A percentile compares a stretch with the other conserved stretches of the same genome.
phyloP scores from a whole-genome alignment of 495 filamentous ascomycete genomes.

The Trichocladium antarcticum region DNA sequence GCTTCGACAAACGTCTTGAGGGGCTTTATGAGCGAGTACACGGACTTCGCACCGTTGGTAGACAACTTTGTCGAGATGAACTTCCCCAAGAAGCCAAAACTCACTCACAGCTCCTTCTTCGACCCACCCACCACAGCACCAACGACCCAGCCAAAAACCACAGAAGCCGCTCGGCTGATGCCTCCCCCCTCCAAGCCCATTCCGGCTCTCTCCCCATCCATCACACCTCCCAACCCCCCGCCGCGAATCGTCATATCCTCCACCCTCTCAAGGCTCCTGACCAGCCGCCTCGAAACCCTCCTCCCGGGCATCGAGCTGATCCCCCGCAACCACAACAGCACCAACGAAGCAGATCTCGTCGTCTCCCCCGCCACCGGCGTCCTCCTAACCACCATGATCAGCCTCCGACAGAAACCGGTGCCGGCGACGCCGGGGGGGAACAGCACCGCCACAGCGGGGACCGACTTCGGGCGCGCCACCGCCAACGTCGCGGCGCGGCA shows the following conservation, averaged over 20 bases:
- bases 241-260: constrained; percentile 41
- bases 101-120: constrained; percentile 21
- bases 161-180: constrained; percentile 4
- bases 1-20: constrained; percentile 10
- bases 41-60: constrained; percentile 24
- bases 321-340: constrained; percentile 46
- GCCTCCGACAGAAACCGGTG: constrained; percentile 58
- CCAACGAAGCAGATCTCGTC: constrained; percentile 62
- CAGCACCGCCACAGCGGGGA: background rate
- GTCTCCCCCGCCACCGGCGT: constrained; percentile 61
- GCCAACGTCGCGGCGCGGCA: constrained; percentile 47
- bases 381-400: constrained; percentile 58
- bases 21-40: constrained; percentile 11
- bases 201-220: constrained; percentile 15
- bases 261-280: constrained; percentile 37
- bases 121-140: background rate
- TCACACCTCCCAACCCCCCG: constrained; percentile 16
- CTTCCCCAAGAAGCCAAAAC: constrained; percentile 24
- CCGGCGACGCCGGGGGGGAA: no score
- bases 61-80: constrained; percentile 38
- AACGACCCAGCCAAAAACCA: background rate
- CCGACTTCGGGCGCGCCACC: constrained; percentile 48
- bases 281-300: constrained; percentile 35
- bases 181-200: constrained; percentile 11
- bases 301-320: constrained; percentile 46